These are phyloP conservation scores for Arthrobotrys musiformis DNA, from an alignment of 2,329 filamentous ascomycete genomes.

Conservation along the genomic window DNA sequence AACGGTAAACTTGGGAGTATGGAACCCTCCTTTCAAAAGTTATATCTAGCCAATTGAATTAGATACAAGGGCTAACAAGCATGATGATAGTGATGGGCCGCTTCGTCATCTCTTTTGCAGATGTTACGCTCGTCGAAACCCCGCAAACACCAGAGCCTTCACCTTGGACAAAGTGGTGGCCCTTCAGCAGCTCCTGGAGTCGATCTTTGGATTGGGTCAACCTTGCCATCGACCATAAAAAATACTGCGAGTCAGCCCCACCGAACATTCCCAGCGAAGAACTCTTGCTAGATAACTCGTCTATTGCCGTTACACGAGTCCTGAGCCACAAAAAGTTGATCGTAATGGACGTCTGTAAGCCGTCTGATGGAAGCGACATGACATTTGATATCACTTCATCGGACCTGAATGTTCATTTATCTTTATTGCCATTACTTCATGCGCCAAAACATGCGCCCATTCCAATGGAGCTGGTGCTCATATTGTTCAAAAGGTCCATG, in stretches of 20 bases:
- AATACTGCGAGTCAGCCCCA: slow-evolving; percentile 32
- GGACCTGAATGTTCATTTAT: slow-evolving; percentile 38
- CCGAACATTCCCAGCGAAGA: slow-evolving; percentile 32
- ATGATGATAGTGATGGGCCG: slow-evolving; percentile 39
- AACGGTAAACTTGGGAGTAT: slow-evolving; percentile 32
- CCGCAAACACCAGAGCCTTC: slow-evolving; percentile 5
- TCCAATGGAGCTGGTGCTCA: slow-evolving; percentile 40
- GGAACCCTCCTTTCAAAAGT: too few relatives aligned
- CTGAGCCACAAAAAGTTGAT: slow-evolving; percentile 39
- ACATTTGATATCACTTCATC: slow-evolving; percentile 50
- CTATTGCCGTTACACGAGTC: slow-evolving; percentile 29
- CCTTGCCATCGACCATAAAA: slow-evolving; percentile 47
- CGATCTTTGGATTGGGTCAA: slow-evolving; percentile 32
- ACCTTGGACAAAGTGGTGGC: slow-evolving; percentile 32
- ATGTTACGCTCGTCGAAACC: slow-evolving; percentile 46
- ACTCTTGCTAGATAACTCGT: slow-evolving; percentile 35
- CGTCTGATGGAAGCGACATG: slow-evolving; percentile 37
- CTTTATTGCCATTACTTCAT: slow-evolving; percentile 42
- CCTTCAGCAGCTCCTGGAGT: not conserved
- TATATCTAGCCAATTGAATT: too few relatives aligned
- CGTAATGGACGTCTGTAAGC: slow-evolving; percentile 51
- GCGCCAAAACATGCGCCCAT: slow-evolving; percentile 30
- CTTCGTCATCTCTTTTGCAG: slow-evolving; percentile 47
- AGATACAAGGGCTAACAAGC: not conserved
- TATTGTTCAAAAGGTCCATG: slow-evolving; percentile 41